These are phyloP conservation scores for Cephaloascus fragrans DNA, from an alignment of 805 yeast genomes.

Conservation along the genomic window DNA sequence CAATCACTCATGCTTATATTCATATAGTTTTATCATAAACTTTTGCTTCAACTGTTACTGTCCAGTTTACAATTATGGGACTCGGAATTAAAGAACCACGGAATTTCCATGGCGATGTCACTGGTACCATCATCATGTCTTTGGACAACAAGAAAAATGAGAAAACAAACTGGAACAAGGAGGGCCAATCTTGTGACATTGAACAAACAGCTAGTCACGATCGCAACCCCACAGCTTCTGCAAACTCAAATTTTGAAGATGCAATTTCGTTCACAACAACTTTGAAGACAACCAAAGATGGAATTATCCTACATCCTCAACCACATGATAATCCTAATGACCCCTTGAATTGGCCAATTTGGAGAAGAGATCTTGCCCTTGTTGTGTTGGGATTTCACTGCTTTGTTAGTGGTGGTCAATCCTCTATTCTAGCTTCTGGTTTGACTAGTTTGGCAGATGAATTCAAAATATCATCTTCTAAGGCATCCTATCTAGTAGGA, in stretches of 20 bases:
- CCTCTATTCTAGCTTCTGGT: conserved; percentile 53
- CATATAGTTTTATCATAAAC: no score
- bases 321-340: conserved; percentile 57
- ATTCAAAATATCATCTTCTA: conserved; percentile 29
- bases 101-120: conserved; percentile 22
- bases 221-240: no score
- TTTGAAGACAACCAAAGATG: conserved; percentile 35
- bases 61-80: no score
- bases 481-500: conserved; percentile 45
- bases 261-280: conserved; percentile 4
- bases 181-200: conserved; percentile 1
- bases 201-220: conserved; percentile 3
- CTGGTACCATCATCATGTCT: conserved; percentile 41
- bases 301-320: conserved; percentile 48
- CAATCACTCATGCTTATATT: no score
- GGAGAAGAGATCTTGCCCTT: conserved; percentile 47
- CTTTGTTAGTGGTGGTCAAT: conserved; percentile 53
- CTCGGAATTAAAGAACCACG: conserved; percentile 33
- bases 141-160: conserved; percentile 8
- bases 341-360: conserved; percentile 56
- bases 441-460: conserved; percentile 28
- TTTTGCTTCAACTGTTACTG: no score
- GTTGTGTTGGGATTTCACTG: conserved; percentile 45
- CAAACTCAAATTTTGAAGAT: no score
- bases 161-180: conserved; percentile 6